These are phyloP conservation scores for Magnaporthales sp. DNA, from an alignment of 2,329 filamentous ascomycete species.

Conservation along the genomic window DNA sequence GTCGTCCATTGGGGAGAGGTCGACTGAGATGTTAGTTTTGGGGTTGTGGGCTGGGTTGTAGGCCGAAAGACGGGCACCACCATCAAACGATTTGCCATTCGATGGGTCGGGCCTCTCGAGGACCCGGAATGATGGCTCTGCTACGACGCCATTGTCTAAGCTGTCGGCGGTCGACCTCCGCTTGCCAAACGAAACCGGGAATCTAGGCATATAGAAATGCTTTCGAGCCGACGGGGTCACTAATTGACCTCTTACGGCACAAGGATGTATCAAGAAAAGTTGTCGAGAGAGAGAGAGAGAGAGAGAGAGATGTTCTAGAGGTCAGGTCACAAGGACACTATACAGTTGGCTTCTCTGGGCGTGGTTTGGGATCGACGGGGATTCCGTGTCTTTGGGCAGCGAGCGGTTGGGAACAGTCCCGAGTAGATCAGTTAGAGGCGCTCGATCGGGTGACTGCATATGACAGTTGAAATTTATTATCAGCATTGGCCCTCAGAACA, in stretches of 20 bases:
- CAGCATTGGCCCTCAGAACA: neutral
- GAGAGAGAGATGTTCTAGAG: neutral
- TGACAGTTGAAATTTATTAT: neutral
- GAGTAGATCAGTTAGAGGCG: neutral
- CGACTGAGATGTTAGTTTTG: constrained; percentile 26
- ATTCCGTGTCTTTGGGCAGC: neutral
- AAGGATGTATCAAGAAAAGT: neutral
- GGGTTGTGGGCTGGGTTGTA: constrained; percentile 26
- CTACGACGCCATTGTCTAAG: constrained; percentile 40
- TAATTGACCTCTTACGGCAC: neutral
- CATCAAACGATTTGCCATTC: constrained; percentile 40
- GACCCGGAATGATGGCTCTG: constrained; percentile 48
- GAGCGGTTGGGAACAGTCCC: neutral
- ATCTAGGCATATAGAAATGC: constrained; percentile 49
- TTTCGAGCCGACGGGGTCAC: neutral
- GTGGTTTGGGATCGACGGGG: neutral
- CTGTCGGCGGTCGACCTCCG: constrained; percentile 52
- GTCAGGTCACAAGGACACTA: neutral
- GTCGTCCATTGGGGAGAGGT: constrained; percentile 31
- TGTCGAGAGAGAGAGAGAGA: neutral
- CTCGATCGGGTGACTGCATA: neutral
- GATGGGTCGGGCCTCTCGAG: constrained; percentile 42
- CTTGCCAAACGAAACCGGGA: constrained; percentile 49
- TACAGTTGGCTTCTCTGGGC: neutral
- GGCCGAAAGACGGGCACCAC: constrained; percentile 33